Evolutionary conservation across 768 basidiomycete species (phyloP), one percentile per base, ranked within the genome.

Genomic region (Lenzites betulinus): DNA sequence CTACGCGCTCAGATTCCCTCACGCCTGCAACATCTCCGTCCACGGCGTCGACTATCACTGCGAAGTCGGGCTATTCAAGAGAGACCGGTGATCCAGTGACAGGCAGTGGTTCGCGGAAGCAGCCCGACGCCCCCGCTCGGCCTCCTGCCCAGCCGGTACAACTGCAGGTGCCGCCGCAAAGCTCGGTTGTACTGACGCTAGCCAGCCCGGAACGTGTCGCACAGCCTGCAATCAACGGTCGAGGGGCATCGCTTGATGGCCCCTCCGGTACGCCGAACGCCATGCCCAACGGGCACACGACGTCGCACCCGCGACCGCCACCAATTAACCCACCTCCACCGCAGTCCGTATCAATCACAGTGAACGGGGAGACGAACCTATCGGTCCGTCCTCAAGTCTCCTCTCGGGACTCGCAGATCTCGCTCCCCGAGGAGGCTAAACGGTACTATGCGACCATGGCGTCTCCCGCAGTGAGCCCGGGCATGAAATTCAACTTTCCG

Each of bases 401-500:
- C 18, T 82, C 83, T n/a, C 82, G 87, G 55, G 87, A 87, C 51
- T 91, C 89, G 9, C 81, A 82, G 23, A 82, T 88, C 51, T 84
- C 87, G 35, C 78, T 92, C 38, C 88, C 91, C 1, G 89, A 92
- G 55, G 92, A 93, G 70, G 87, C 90, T 16, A 83, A 79, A 63
- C 84, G 82, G 49, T 92, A 90, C 67, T 87, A 90, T 57, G 79
- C 83, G 38, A 83, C 81, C 65, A 85, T 89, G 81, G 74, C 74
- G 38, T 87, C 85, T 5, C 86, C 89, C 2, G 69, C 76, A 8
- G 74, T 82, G 26, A 88, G 83, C 67, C 84, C 88, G 7, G 58
- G 53, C 15, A 59, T 55, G 58, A 63, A 63, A 56, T 63, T 63
- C 52, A 63, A 39, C 51, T 63, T 63, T 39, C 54, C 60, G 13